phyloP scores from a whole-genome alignment of 1,284 basidiomycete genomes.

The Fomes fomentarius region DNA sequence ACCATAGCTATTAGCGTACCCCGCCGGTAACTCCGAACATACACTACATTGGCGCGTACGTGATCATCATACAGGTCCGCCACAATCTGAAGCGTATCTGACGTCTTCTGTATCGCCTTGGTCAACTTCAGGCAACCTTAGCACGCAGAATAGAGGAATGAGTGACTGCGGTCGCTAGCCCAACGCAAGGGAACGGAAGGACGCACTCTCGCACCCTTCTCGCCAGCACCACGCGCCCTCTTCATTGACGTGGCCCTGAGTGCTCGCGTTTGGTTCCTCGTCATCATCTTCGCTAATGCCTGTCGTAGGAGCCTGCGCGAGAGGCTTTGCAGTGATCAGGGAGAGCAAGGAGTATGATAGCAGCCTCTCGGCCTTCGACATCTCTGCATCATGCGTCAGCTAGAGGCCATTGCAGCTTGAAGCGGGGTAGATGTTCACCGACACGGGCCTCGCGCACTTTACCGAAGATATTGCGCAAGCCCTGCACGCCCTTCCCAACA shows the following conservation, averaged over 20 bases:
- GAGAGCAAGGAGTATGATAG: constrained; percentile 72
- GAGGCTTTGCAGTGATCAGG: constrained; percentile 67
- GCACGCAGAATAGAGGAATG: not conserved
- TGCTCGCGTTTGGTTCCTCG: constrained; percentile 39
- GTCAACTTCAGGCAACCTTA: constrained; percentile 76
- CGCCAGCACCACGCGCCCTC: constrained; percentile 88
- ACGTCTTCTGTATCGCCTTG: constrained; percentile 78
- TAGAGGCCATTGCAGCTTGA: not conserved
- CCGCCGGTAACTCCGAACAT: not conserved
- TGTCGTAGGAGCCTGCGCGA: constrained; percentile 50
- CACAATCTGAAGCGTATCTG: constrained; percentile 73
- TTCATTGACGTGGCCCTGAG: constrained; percentile 64
- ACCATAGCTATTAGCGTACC: not conserved
- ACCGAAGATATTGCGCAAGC: constrained; percentile 62
- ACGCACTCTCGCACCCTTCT: constrained; percentile 67
- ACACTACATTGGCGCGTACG: constrained; percentile 44
- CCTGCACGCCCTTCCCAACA: constrained; percentile 70
- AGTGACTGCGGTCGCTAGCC: not conserved
- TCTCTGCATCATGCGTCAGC: constrained; percentile 46
- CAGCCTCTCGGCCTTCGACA: constrained; percentile 72
- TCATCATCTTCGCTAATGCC: constrained; percentile 52
- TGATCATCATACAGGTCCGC: constrained; percentile 81
- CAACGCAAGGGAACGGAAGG: not conserved
- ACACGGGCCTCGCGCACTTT: constrained; percentile 65
- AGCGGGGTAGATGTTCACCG: constrained; percentile 46